Evolutionary conservation across 2,329 filamentous ascomycete species (phyloP).

Genomic region (Colletotrichum magnum): DNA sequence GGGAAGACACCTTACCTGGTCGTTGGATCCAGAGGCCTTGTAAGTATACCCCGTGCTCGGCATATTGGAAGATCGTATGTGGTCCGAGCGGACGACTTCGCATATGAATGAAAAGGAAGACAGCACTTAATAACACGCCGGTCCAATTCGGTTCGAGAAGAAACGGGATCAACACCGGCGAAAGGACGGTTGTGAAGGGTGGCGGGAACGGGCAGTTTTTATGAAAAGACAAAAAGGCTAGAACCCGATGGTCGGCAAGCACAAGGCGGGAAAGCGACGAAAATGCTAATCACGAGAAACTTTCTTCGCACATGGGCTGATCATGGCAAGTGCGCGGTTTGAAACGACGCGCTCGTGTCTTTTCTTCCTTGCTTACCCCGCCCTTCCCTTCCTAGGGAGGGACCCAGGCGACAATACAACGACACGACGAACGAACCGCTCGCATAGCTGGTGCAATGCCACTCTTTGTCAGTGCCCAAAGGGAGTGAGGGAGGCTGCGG

Average conservation of each 20-base stretch:
- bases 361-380: constrained; percentile 23
- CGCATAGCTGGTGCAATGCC: no score
- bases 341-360: constrained; percentile 27
- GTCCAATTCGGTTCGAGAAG: constrained; percentile 1
- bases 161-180: background rate
- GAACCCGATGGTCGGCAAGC: background rate
- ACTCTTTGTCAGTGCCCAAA: background rate
- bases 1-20: constrained; percentile 61
- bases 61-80: constrained; percentile 27
- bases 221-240: background rate
- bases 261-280: constrained; percentile 18
- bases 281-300: constrained; percentile 9
- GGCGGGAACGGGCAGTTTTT: background rate
- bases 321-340: constrained; percentile 28
- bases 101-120: no score
- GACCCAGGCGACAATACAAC: background rate
- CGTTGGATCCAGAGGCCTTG: constrained; percentile 72
- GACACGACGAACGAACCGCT: background rate
- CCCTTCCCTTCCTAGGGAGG: constrained; percentile 7
- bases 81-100: background rate
- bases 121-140: no score
- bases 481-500: no score
- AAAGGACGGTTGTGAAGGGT: background rate
- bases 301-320: constrained; percentile 27
- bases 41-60: constrained; percentile 53